Base-by-base conservation (phyloP, 768 basidiomycete species). In the Naganishia vaughanmartiniae region DNA sequence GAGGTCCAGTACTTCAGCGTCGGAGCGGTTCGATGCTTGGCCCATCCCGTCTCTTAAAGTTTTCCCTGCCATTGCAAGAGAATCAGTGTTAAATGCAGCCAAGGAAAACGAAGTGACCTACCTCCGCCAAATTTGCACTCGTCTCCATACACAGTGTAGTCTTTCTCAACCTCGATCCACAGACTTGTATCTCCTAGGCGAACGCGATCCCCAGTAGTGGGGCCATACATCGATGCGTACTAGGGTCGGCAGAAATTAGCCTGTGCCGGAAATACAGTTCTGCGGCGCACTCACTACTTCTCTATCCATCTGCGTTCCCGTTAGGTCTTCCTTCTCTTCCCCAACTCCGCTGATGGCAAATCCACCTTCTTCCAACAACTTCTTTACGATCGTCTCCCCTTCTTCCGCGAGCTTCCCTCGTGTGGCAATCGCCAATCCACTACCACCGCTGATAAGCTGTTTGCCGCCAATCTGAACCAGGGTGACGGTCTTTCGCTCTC, bases 121-220 rank as follows among this genome's bases (percentile, higher is more conserved):
- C 92, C 95, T 76, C 93, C 95, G 10, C 96, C 96, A 76, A 99
- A 99, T 82, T 97, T 98, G 83, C 91, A 90, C 82, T 98, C 95
- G 70, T 98, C 95, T 1, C 95, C 96, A 77, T 96, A 95, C 4
- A 87, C 83, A 5, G 94, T 90, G 88, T 85, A 85, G 75, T 99
- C 95, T 34, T 86, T 83, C 81, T 99, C 95, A 0, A 99, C 90
- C 81, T 93, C 87, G 73, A 98, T 84, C 93, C 93, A 98, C 10
- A 99, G 85, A 46, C 84, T 83, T 11, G 91, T 95, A 79, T 99
- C 96, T 14, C 90, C 96, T 24, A 99, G 84, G 58, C 91, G 85
- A 33, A 99, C 86, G 26, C 89, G 84, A 82, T 99, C 95, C 0
- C 95, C 96, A 0, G 86, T 86, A 0, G 96, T 98, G 0, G 96